Evolutionary conservation across 1,284 basidiomycete species (phyloP), one percentile per base, ranked within the genome.

Genomic region (Laetiporus sulphureus): DNA sequence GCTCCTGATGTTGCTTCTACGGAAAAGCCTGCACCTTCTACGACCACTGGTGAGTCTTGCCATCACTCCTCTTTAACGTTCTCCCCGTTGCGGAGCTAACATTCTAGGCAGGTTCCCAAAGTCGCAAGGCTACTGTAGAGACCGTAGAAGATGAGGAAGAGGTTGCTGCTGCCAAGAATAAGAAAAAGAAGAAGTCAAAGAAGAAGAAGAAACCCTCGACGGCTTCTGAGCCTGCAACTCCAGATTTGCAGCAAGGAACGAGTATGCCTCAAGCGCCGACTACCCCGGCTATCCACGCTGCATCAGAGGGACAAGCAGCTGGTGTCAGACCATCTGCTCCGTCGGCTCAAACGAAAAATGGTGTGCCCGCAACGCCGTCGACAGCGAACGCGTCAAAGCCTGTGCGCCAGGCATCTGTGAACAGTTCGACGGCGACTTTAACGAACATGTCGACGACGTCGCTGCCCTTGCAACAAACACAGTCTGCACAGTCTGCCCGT

Each of bases 121-220:
- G 60, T 38, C 62, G 65, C 25, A 70, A 68, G 40, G 66, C 73
- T 4, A 81, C 78, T 0, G 68, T 82, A 7, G 83, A 84, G 51
- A 82, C 85, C 29, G 77, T 75, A 0, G 79, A 82, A 25, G 60
- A 62, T 38, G 60, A 83, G 56, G 81, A 77, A 18, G 72, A 69
- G 10, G 61, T 60, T 8, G 43, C 56, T 3, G 45, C 59, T 4
- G 54, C 62, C 20, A 75, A 75, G 47, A 81, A 83, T 64, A 85
- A 85, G 64, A 82, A 72, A 51, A 70, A 77, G 58, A 79, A 77
- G 59, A 84, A 81, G 54, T 61, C 71, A 5, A 83, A 79, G 68
- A 85, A 84, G 59, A 84, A 81, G 64, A 84, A 80, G 60, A 77
- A 75, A 54, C 49, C 55, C 12, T 42, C 63, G 7, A 47, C 64